A percentile compares a stretch with the other conserved stretches of the same genome.
These are phyloP conservation scores for Esteya vermicola DNA, from an alignment of 2,329 filamentous ascomycete genomes.

Conservation along the genomic window DNA sequence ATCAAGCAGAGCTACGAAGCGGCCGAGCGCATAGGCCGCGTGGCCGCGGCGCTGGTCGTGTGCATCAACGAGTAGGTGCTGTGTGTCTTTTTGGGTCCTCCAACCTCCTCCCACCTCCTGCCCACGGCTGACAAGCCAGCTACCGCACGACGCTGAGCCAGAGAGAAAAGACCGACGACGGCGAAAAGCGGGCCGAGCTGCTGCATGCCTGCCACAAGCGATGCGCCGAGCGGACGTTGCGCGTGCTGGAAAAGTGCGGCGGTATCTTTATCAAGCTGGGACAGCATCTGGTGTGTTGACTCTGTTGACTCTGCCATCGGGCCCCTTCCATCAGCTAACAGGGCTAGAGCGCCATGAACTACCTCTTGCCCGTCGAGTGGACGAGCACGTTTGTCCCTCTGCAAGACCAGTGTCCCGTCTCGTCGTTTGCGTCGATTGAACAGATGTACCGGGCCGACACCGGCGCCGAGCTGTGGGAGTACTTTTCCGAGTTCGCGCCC, in stretches of 20 bases:
- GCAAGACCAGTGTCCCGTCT: constrained; percentile 91
- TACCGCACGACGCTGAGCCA: constrained; percentile 75
- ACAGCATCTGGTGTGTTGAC: constrained; percentile 58
- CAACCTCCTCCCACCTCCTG: no score
- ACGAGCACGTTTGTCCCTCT: constrained; percentile 90
- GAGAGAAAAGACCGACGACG: constrained; percentile 45
- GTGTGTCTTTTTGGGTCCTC: no score
- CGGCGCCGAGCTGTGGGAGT: constrained; percentile 60
- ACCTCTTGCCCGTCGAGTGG: constrained; percentile 83
- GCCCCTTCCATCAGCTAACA: constrained; percentile 9
- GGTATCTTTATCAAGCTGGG: constrained; percentile 98
- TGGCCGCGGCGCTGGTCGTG: constrained; percentile 58
- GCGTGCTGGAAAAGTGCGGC: constrained; percentile 85
- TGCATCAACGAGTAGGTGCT: constrained; percentile 70
- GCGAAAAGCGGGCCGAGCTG: constrained; percentile 49
- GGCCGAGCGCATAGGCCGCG: constrained; percentile 63
- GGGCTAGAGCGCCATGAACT: constrained; percentile 74
- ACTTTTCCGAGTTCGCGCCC: constrained; percentile 72
- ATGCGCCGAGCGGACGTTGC: constrained; percentile 77
- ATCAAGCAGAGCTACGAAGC: constrained; percentile 65
- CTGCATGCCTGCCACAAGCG: constrained; percentile 80
- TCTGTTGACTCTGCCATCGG: neutral
- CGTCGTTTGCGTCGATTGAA: constrained; percentile 73
- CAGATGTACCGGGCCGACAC: constrained; percentile 79
- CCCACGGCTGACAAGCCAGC: constrained; percentile 35